Percentiles rank a stretch among this genome's conserved stretches.
These are phyloP conservation scores for Candida sithepensis DNA, from an alignment of 805 yeast genomes.

Conservation along the genomic window DNA sequence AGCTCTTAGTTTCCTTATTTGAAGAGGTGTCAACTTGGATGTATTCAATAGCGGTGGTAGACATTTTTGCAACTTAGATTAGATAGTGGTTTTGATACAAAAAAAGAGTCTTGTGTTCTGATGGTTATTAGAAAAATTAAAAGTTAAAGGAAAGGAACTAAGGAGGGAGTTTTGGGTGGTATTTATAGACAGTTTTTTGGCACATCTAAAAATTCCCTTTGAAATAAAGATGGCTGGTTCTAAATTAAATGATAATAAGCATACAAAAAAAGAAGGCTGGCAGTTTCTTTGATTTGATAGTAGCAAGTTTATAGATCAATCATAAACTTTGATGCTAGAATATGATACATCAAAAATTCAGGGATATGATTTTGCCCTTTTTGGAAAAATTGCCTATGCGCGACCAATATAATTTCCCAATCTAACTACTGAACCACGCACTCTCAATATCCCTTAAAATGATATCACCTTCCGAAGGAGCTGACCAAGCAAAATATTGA, in stretches of 20 bases:
- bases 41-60: neutral
- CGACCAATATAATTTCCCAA: neutral
- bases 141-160: too few relatives aligned
- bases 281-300: neutral
- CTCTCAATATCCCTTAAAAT: too few relatives aligned
- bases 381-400: neutral
- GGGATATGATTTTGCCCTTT: neutral
- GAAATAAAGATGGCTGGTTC: neutral
- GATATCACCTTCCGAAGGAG: too few relatives aligned
- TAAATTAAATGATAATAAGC: neutral
- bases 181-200: neutral
- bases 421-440: too few relatives aligned
- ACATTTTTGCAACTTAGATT: neutral
- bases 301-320: neutral
- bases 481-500: too few relatives aligned
- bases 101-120: too few relatives aligned
- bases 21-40: constrained; percentile 10
- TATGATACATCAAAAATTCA: neutral
- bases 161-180: too few relatives aligned
- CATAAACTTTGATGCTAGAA: neutral
- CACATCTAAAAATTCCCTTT: neutral
- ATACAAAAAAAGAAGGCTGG: neutral
- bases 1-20: constrained; percentile 9
- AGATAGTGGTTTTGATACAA: too few relatives aligned
- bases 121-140: too few relatives aligned